These are phyloP conservation scores for Epichloe baconii DNA, from an alignment of 2,329 filamentous ascomycete species.

Conservation along the genomic window DNA sequence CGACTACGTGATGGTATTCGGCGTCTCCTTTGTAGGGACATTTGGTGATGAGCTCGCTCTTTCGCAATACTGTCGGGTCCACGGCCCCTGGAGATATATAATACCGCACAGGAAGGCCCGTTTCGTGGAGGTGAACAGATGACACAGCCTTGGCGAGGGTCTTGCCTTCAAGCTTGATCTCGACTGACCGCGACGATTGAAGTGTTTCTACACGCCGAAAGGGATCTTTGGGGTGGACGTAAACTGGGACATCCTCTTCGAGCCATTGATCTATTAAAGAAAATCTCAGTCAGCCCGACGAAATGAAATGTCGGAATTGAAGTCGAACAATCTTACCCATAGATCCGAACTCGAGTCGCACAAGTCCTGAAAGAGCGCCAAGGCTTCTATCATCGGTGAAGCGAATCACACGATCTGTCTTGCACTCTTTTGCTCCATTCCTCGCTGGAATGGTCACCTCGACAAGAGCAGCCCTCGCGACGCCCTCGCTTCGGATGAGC, in stretches of 20 bases:
- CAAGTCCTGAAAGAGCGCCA: slow-evolving; percentile 18
- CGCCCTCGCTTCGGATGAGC: slow-evolving; percentile 13
- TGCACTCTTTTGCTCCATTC: slow-evolving; percentile 13
- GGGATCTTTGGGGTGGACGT: slow-evolving; percentile 53
- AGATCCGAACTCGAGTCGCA: slow-evolving; percentile 22
- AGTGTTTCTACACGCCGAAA: slow-evolving; percentile 53
- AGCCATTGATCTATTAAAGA: slow-evolving; percentile 22
- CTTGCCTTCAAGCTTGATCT: slow-evolving; percentile 33
- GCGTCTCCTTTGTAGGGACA: slow-evolving; percentile 59
- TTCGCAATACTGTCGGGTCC: slow-evolving; percentile 28
- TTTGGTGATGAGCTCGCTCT: slow-evolving; percentile 37
- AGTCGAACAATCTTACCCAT: slow-evolving; percentile 14
- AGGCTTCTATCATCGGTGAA: slow-evolving; percentile 26
- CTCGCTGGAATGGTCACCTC: slow-evolving; percentile 17
- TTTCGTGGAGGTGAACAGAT: slow-evolving; percentile 46
- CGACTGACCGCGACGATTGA: slow-evolving; percentile 37
- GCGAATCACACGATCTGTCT: slow-evolving; percentile 22
- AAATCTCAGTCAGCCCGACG: not conserved
- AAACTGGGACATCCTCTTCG: slow-evolving; percentile 46
- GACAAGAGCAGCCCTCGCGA: slow-evolving; percentile 16
- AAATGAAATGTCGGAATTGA: not conserved
- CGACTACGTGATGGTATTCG: slow-evolving; percentile 43
- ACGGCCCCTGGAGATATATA: slow-evolving; percentile 44
- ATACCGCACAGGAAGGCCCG: slow-evolving; percentile 42
- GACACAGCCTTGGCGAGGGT: slow-evolving; percentile 33